phyloP scores from a whole-genome alignment of 805 yeast species.

The Lipomyces spencermartinsiae region DNA sequence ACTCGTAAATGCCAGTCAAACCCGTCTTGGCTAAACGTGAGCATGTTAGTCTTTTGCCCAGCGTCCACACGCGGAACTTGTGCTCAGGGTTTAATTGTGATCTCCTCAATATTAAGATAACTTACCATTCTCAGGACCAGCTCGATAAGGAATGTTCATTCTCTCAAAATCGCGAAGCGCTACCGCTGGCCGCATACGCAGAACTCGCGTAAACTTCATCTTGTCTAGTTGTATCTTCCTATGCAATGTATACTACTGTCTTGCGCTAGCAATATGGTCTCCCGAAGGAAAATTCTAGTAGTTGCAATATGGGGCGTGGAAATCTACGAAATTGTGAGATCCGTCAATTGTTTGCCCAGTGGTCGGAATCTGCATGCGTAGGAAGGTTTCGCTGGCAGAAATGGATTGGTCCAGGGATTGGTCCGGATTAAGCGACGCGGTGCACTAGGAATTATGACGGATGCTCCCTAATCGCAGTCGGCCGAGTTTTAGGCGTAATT shows the following conservation, averaged over 20 bases:
- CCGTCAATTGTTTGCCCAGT: neutral
- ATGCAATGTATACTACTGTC: neutral
- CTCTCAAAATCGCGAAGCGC: slow-evolving; percentile 9
- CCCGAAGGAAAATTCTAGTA: neutral
- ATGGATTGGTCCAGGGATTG: neutral
- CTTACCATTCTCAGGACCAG: slow-evolving; percentile 9
- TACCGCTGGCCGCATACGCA: slow-evolving; percentile 17
- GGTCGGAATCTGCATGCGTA: neutral
- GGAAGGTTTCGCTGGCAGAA: neutral
- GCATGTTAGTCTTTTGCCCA: neutral
- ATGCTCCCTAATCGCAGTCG: no score
- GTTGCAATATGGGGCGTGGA: neutral
- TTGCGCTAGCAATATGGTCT: neutral
- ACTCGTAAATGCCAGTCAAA: slow-evolving; percentile 75
- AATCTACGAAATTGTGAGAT: neutral
- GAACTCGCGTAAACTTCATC: slow-evolving; percentile 21
- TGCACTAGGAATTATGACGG: neutral
- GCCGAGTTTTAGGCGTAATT: no score
- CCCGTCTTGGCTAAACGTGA: slow-evolving; percentile 56
- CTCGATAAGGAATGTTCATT: slow-evolving; percentile 12
- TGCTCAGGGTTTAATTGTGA: slow-evolving; percentile 3
- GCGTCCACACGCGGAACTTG: neutral
- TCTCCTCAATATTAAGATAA: neutral
- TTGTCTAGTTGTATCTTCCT: neutral
- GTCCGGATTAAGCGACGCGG: neutral